phyloP scores from a whole-genome alignment of 805 yeast genomes.

The Suhomyces faveliae region DNA sequence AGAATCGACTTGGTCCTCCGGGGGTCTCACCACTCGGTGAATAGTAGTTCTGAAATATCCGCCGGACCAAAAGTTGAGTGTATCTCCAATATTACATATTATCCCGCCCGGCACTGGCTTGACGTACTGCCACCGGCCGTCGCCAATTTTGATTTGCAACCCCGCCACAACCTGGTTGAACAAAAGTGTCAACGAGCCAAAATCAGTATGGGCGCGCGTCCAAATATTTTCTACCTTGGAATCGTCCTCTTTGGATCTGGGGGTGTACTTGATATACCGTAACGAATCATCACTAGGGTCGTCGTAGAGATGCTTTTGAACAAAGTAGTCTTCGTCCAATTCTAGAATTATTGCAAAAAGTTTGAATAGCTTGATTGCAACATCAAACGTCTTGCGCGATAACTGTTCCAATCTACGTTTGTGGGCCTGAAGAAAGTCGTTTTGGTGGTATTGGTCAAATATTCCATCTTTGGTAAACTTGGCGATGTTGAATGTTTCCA shows the following conservation, averaged over 20 bases:
- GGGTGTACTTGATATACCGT: conserved; percentile 34
- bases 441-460: conserved; percentile 18
- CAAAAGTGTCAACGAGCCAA: conserved; percentile 34
- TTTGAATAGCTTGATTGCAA: conserved; percentile 22
- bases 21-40: conserved; percentile 37
- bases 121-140: conserved; percentile 36
- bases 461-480: conserved; percentile 25
- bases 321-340: conserved; percentile 33
- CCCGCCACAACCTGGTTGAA: conserved; percentile 38
- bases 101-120: conserved; percentile 31
- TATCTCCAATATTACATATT: conserved; percentile 37
- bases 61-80: conserved; percentile 34
- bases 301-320: conserved; percentile 28
- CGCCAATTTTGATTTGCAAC: conserved; percentile 27
- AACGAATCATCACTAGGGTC: conserved; percentile 35
- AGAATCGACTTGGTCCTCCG: conserved; percentile 28
- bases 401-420: conserved; percentile 19
- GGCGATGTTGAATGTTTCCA: conserved; percentile 32
- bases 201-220: conserved; percentile 38
- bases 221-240: conserved; percentile 29
- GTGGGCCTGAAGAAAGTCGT: conserved; percentile 23
- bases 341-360: conserved; percentile 35
- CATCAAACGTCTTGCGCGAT: conserved; percentile 23
- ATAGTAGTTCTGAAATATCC: conserved; percentile 35
- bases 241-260: conserved; percentile 28